A percentile compares a stretch with the other conserved stretches of the same genome.
phyloP scores from a whole-genome alignment of 2,329 filamentous ascomycete genomes.

The Lecanosticta acicola region DNA sequence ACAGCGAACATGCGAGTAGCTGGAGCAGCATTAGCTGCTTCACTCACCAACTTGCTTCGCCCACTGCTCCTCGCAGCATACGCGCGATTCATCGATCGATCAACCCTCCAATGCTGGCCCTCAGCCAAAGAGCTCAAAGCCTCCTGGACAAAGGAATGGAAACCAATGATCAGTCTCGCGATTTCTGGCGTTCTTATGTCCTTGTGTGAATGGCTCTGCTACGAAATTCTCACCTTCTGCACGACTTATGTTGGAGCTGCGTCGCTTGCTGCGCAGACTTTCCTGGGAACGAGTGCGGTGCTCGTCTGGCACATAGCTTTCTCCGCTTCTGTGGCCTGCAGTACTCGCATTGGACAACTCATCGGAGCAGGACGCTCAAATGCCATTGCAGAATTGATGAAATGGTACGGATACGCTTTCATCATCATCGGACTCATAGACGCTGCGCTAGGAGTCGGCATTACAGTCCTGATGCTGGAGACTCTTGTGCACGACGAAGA shows the following conservation, averaged over 20 bases:
- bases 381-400: slow-evolving; percentile 33
- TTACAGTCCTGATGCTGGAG: slow-evolving; percentile 29
- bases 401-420: slow-evolving; percentile 29
- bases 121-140: slow-evolving; percentile 22
- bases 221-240: slow-evolving; percentile 34
- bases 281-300: slow-evolving; percentile 22
- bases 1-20: slow-evolving; percentile 41
- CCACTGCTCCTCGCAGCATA: slow-evolving; percentile 46
- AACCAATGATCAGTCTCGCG: slow-evolving; percentile 19
- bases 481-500: slow-evolving; percentile 34
- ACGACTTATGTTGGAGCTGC: slow-evolving; percentile 21
- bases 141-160: slow-evolving; percentile 36
- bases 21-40: slow-evolving; percentile 48
- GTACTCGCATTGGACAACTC: slow-evolving; percentile 37
- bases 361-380: slow-evolving; percentile 34
- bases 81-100: slow-evolving; percentile 36
- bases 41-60: slow-evolving; percentile 38
- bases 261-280: slow-evolving; percentile 23
- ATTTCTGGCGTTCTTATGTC: slow-evolving; percentile 25
- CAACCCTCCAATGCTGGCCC: slow-evolving; percentile 43
- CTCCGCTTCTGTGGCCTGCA: slow-evolving; percentile 36
- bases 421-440: slow-evolving; percentile 33
- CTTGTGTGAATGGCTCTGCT: slow-evolving; percentile 26
- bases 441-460: slow-evolving; percentile 29
- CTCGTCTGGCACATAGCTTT: slow-evolving; percentile 40